Base-by-base conservation (phyloP, 2,329 filamentous ascomycete species). In the Cordyceps fumosorosea region DNA sequence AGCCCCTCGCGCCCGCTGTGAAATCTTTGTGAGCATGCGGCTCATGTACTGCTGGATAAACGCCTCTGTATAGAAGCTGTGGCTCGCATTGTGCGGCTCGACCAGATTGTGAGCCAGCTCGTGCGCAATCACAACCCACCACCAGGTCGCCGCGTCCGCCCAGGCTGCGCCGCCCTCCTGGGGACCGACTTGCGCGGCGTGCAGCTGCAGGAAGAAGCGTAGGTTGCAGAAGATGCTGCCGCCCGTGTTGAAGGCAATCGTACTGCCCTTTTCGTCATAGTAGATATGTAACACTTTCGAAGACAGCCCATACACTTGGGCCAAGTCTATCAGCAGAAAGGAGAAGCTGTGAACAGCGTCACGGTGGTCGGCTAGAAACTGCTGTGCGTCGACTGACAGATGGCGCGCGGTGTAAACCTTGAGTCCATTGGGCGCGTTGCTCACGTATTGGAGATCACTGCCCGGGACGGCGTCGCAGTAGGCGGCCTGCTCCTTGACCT, bases 51-150 rank as follows among this genome's bases (percentile, higher is more conserved):
- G 84, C 64, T 89, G 84, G 59, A 91, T 86, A 68, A 93, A 90
- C 18, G 87, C 88, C 76, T 93, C 89, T 77, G 88, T 93, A 71
- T 95, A 96, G 71, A 88, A 96, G 69, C 87, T 90, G 74, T 96
- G 91, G 60, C 89, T 84, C 18, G 89, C 80, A 69, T 88, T 89
- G 74, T 98, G 93, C 65, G 86, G 82, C 44, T 78, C 76, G 10
- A 96, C 91, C 60, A 99, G 77, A 72, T 99, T 99, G 76, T 99
- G 95, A 63, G 95, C 93, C 73, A 99, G 77, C 77, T 99, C 96
- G 73, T 99, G 95, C 65, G 92, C 96, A 64, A 97, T 74, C n/a
- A 95, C 92, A 66, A 96, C 89, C 85, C 89, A 97, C 93, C 93
- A 98, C 80, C 93, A 96, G 1, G 89, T 84, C 62, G 86, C 79